Percentiles rank a stretch among this genome's conserved stretches.
phyloP scores from a whole-genome alignment of 129 eudicot genomes.

The Artemisia tridentata region DNA sequence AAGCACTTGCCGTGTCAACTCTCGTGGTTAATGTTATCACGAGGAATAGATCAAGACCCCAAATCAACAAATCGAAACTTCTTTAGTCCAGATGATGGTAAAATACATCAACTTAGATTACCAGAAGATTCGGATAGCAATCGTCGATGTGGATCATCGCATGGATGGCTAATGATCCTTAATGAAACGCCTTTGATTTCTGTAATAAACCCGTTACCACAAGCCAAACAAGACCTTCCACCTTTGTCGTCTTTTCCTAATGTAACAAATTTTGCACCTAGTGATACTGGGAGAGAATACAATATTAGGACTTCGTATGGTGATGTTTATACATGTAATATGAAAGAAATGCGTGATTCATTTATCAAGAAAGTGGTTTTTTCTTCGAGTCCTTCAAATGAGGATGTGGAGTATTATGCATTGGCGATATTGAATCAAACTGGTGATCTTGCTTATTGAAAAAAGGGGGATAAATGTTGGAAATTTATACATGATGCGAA shows the following conservation, averaged over 20 bases:
- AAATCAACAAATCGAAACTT: conserved; percentile 36
- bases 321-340: conserved; percentile 36
- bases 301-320: conserved; percentile 32
- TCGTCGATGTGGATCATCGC: conserved; percentile 75
- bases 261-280: conserved; percentile 41
- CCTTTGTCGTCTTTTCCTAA: conserved; percentile 58
- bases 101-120: conserved; percentile 38
- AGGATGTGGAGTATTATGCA: conserved; percentile 34
- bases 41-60: conserved; percentile 29
- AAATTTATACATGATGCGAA: too few relatives aligned
- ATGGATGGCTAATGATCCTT: conserved; percentile 62
- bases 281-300: conserved; percentile 62
- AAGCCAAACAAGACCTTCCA: conserved; percentile 46
- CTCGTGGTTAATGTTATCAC: conserved; percentile 73
- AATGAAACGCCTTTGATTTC: conserved; percentile 55
- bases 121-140: conserved; percentile 52
- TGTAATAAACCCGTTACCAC: conserved; percentile 55
- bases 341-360: conserved; percentile 67
- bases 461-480: too few relatives aligned
- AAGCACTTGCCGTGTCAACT: conserved; percentile 52
- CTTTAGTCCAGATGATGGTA: conserved; percentile 34
- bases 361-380: conserved; percentile 60
- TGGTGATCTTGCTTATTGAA: conserved; percentile 67
- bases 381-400: conserved; percentile 44
- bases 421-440: conserved; percentile 53